Evolutionary conservation across 1,139 yeast genomes (phyloP).

Genomic region (Suhomyces yuchorum): DNA sequence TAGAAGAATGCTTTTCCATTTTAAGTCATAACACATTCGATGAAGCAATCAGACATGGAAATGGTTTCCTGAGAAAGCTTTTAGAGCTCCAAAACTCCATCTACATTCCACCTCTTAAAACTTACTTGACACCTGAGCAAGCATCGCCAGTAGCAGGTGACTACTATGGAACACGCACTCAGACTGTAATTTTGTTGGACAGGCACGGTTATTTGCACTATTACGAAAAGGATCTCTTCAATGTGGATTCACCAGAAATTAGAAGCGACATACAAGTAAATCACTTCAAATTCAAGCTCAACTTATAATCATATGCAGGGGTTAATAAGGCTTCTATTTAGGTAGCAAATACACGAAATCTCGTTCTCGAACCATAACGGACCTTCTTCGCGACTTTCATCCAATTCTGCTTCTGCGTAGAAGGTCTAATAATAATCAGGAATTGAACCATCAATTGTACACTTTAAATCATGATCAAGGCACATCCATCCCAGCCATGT

Average conservation of each 20-base stretch:
- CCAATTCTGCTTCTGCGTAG: not conserved
- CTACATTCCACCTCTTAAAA: conserved; percentile 66
- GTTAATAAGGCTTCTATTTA: not conserved
- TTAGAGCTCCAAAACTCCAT: conserved; percentile 59
- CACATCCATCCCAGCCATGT: conserved; percentile 21
- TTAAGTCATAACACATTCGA: conserved; percentile 52
- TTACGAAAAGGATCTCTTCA: conserved; percentile 41
- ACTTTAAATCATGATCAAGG: not conserved
- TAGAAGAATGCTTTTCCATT: conserved; percentile 54
- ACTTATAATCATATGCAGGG: not conserved
- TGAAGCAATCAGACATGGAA: conserved; percentile 25
- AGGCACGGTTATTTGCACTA: conserved; percentile 46
- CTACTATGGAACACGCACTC: conserved; percentile 88
- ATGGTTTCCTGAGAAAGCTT: conserved; percentile 33
- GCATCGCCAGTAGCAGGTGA: conserved; percentile 36
- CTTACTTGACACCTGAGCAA: conserved; percentile 18
- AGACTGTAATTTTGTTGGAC: conserved; percentile 70
- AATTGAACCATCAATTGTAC: not conserved
- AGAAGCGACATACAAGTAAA: conserved; percentile 9
- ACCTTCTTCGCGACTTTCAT: not conserved
- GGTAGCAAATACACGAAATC: not conserved
- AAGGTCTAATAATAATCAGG: not conserved
- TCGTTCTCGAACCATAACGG: not conserved
- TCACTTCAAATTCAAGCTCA: conserved; percentile 13
- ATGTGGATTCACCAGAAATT: conserved; percentile 24